A percentile compares a stretch with the other conserved stretches of the same genome.
Conservation (phyloP, 1,284 basidiomycete genomes). For the Sutorius eximius region DNA sequence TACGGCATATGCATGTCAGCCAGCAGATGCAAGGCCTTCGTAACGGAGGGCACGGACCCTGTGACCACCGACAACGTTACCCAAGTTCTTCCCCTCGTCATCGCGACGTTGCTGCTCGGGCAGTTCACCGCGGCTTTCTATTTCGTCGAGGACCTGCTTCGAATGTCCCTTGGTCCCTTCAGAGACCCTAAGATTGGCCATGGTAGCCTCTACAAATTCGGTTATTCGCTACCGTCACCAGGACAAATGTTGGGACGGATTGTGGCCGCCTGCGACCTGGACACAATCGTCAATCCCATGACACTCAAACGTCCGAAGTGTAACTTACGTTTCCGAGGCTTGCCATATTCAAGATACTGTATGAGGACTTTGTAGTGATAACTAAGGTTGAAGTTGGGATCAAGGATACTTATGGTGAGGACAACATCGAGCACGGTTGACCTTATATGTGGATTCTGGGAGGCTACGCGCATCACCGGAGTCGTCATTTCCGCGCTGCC, state of each 20-base stretch:
- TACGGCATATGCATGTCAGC: conserved; percentile 11
- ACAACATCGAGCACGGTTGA: background rate
- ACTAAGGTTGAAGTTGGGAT: background rate
- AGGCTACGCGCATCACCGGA: conserved; percentile 9
- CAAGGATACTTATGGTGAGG: background rate
- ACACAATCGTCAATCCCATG: background rate
- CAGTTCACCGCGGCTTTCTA: conserved; percentile 28
- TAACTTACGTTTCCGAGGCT: conserved; percentile 20
- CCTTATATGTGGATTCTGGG: conserved; percentile 12
- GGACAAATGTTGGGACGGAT: background rate
- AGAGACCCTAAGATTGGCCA: conserved; percentile 50
- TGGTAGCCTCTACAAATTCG: conserved; percentile 32
- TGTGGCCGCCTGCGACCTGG: conserved; percentile 18
- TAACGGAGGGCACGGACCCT: conserved; percentile 16
- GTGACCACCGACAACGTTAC: conserved; percentile 29
- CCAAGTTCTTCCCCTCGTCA: conserved; percentile 16
- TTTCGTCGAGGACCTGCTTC: conserved; percentile 43
- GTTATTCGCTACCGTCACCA: background rate
- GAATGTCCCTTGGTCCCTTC: conserved; percentile 53
- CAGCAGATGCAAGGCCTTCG: background rate
- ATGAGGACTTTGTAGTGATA: background rate
- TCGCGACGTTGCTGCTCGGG: conserved; percentile 14
- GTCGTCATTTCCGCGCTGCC: background rate
- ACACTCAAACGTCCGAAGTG: background rate
- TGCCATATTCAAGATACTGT: conserved; percentile 10